Percentiles rank a stretch among this genome's conserved stretches.
Evolutionary conservation across 2,329 filamentous ascomycete species (phyloP).

Genomic region (Diplodia sapinea): DNA sequence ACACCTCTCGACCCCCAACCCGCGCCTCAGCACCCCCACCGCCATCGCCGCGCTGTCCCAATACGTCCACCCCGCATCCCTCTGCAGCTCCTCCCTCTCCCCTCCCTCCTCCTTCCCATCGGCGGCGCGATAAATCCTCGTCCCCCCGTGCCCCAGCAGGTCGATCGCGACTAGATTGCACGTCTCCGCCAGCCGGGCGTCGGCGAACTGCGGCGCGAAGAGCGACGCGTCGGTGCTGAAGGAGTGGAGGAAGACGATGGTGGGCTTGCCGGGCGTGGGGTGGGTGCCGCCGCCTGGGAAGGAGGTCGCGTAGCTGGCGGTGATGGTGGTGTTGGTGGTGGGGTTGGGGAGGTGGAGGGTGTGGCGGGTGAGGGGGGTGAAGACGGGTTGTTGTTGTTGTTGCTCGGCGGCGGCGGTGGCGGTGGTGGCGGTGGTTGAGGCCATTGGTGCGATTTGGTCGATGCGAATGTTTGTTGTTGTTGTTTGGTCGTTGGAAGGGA

Average conservation of each 20-base stretch:
- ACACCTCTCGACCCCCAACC: constrained; percentile 50
- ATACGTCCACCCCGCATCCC: constrained; percentile 57
- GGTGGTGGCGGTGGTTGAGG: not conserved
- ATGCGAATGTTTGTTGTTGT: not conserved
- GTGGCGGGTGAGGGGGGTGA: not conserved
- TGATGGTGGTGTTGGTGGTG: constrained; percentile 6
- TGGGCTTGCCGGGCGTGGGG: constrained; percentile 36
- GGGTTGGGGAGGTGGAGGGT: not conserved
- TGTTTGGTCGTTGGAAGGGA: too few species aligned
- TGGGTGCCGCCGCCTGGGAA: not conserved
- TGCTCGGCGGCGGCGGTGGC: not conserved
- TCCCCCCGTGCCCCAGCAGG: constrained; percentile 59
- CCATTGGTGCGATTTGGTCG: not conserved
- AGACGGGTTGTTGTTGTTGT: not conserved
- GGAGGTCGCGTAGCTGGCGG: constrained; percentile 4
- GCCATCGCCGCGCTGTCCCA: constrained; percentile 60
- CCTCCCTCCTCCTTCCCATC: constrained; percentile 32
- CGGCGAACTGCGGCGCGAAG: constrained; percentile 50
- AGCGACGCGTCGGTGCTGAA: constrained; percentile 58
- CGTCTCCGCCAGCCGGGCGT: constrained; percentile 42
- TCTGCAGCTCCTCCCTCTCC: not conserved
- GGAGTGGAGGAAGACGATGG: constrained; percentile 58
- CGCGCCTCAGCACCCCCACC: constrained; percentile 47
- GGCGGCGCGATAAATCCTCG: constrained; percentile 41
- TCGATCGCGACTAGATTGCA: constrained; percentile 62